Percentiles rank a stretch among this genome's conserved stretches.
These are phyloP conservation scores for Volvox reticuliferus DNA, from an alignment of 139 green algal species.

Conservation along the genomic window DNA sequence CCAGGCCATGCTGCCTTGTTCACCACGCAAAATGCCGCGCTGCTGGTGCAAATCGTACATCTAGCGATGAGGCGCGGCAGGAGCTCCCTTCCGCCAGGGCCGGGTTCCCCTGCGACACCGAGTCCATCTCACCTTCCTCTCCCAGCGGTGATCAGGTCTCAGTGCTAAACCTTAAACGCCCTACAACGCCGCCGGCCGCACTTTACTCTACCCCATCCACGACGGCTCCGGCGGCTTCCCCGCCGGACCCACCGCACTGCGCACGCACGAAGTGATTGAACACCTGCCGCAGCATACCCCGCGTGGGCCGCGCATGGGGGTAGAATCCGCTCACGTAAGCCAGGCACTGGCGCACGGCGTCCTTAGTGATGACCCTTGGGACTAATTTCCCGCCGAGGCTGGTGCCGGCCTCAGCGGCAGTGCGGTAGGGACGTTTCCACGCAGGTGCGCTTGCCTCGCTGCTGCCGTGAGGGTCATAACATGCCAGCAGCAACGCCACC, in stretches of 20 bases:
- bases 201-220: neutral
- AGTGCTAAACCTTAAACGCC: too few relatives aligned
- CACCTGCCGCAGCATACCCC: constrained; percentile 82
- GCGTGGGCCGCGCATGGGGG: constrained; percentile 66
- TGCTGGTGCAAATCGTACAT: too few relatives aligned
- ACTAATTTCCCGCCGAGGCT: neutral
- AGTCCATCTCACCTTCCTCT: too few relatives aligned
- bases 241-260: neutral
- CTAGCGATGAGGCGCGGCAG: too few relatives aligned
- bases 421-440: constrained; percentile 11
- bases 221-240: neutral
- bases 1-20: too few relatives aligned
- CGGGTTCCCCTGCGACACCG: too few relatives aligned
- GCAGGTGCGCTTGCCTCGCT: neutral
- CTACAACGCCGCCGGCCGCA: too few relatives aligned
- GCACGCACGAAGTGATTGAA: constrained; percentile 78
- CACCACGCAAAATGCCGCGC: too few relatives aligned
- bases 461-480: constrained; percentile 46
- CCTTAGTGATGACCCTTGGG: constrained; percentile 60
- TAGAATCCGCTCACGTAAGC: constrained; percentile 67
- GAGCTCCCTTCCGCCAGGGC: too few relatives aligned
- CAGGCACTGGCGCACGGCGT: constrained; percentile 70
- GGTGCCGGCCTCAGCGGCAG: neutral
- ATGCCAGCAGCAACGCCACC: constrained; percentile 73
- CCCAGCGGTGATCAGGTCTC: too few relatives aligned